Conservation (phyloP, 2,329 filamentous ascomycete genomes). For the Penicillium paneum region DNA sequence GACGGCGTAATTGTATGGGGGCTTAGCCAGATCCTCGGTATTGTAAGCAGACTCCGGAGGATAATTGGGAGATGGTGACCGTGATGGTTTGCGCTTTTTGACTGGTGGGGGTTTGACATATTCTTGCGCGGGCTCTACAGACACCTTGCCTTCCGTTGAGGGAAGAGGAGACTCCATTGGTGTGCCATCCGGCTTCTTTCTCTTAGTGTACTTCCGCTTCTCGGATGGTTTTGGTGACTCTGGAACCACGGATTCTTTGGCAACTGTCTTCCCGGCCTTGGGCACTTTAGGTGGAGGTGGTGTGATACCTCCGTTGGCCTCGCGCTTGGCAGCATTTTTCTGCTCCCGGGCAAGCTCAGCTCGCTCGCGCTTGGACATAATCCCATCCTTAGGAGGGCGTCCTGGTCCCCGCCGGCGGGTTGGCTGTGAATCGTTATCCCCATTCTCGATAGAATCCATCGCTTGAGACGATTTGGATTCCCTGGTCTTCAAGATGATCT, state of each 20-base stretch:
- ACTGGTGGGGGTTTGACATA: slow-evolving; percentile 45
- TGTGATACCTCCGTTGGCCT: slow-evolving; percentile 47
- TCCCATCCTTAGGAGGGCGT: slow-evolving; percentile 63
- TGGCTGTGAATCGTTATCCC: slow-evolving; percentile 39
- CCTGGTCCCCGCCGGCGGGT: slow-evolving; percentile 54
- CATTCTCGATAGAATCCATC: slow-evolving; percentile 31
- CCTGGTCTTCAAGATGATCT: slow-evolving; percentile 30
- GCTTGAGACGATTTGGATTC: slow-evolving; percentile 28
- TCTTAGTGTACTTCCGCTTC: slow-evolving; percentile 49
- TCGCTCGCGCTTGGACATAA: slow-evolving; percentile 64
- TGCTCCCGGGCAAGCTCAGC: slow-evolving; percentile 53
- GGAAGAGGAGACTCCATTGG: slow-evolving; percentile 42
- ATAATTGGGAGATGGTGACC: slow-evolving; percentile 62
- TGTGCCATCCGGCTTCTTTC: slow-evolving; percentile 44
- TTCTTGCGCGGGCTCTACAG: slow-evolving; percentile 37
- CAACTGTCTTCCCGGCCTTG: slow-evolving; percentile 33
- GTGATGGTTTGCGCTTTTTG: slow-evolving; percentile 53
- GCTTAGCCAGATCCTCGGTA: slow-evolving; percentile 61
- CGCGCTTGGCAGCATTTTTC: slow-evolving; percentile 49
- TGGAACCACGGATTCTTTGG: slow-evolving; percentile 33
- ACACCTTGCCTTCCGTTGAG: slow-evolving; percentile 42
- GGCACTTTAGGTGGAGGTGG: slow-evolving; percentile 36
- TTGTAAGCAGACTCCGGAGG: slow-evolving; percentile 58
- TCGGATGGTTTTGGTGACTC: slow-evolving; percentile 40
- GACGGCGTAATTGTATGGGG: slow-evolving; percentile 60